Percentiles rank a stretch among this genome's conserved stretches.
These are phyloP conservation scores for Coemansia sp. DNA, from an alignment of 192 early-diverging fungal species.

Conservation along the genomic window DNA sequence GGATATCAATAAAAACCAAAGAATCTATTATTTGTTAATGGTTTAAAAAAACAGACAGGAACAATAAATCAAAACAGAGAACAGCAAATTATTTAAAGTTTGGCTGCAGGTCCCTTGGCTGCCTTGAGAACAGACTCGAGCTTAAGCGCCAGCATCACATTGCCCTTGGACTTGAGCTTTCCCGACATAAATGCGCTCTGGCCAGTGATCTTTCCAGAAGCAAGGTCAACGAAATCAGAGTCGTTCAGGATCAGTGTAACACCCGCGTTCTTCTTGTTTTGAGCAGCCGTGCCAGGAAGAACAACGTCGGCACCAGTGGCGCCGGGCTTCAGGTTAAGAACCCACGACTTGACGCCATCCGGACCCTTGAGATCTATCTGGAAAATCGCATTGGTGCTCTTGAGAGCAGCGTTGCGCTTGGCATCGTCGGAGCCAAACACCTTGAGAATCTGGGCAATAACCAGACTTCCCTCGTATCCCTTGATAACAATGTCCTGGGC, in stretches of 20 bases:
- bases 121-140: constrained; percentile 68
- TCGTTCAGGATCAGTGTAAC: constrained; percentile 71
- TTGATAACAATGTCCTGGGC: constrained; percentile 55
- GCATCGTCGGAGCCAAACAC: constrained; percentile 60
- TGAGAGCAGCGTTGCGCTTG: constrained; percentile 64
- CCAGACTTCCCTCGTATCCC: constrained; percentile 74
- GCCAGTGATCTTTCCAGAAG: constrained; percentile 81
- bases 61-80: neutral
- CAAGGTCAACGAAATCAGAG: constrained; percentile 78
- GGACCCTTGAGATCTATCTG: constrained; percentile 80
- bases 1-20: neutral
- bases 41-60: neutral
- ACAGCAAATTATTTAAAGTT: constrained; percentile 56
- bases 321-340: constrained; percentile 81
- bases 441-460: constrained; percentile 70
- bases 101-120: constrained; percentile 58
- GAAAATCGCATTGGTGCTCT: constrained; percentile 83
- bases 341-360: constrained; percentile 74
- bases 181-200: constrained; percentile 92
- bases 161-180: constrained; percentile 84
- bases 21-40: neutral
- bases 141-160: constrained; percentile 73
- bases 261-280: constrained; percentile 69
- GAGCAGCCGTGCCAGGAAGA: constrained; percentile 54
- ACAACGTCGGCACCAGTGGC: constrained; percentile 61